Percentiles rank a stretch among this genome's conserved stretches.
phyloP scores from a whole-genome alignment of 306 rosid species.

The Lathyrus aphaca region DNA sequence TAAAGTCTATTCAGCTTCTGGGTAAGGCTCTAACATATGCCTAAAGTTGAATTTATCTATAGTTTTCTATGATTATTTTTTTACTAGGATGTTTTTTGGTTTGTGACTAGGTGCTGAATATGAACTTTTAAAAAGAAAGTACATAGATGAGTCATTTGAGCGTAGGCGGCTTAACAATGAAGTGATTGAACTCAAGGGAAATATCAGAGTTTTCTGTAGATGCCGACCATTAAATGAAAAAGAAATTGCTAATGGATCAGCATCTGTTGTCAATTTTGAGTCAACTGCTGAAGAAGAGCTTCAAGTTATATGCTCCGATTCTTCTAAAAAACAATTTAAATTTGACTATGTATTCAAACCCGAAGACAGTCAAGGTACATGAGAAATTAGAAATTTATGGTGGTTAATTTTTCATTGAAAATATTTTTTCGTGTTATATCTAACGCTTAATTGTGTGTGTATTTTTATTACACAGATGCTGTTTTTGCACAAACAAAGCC shows the following conservation, averaged over 20 bases:
- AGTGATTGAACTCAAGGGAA: slow-evolving; percentile 91
- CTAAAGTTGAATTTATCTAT: background rate
- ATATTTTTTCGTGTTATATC: background rate
- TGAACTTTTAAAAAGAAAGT: slow-evolving; percentile 70
- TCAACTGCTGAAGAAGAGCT: slow-evolving; percentile 71
- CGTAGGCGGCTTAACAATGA: slow-evolving; percentile 81
- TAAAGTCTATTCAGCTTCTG: slow-evolving; percentile 63
- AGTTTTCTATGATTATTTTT: background rate
- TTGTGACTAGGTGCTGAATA: slow-evolving; percentile 64
- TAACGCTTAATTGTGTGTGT: slow-evolving; percentile 15
- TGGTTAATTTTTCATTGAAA: slow-evolving; percentile 13
- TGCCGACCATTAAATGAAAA: slow-evolving; percentile 76
- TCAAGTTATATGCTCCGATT: slow-evolving; percentile 78
- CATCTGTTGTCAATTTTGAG: slow-evolving; percentile 67
- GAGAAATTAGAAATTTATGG: slow-evolving; percentile 6
- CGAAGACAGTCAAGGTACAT: slow-evolving; percentile 81
- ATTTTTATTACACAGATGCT: slow-evolving; percentile 52
- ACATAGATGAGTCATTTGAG: slow-evolving; percentile 62
- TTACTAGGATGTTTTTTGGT: slow-evolving; percentile 18
- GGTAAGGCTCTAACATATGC: slow-evolving; percentile 47
- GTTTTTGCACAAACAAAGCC: slow-evolving; percentile 86
- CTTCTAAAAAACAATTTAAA: slow-evolving; percentile 83
- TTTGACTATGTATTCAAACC: slow-evolving; percentile 83
- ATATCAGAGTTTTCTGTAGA: slow-evolving; percentile 92
- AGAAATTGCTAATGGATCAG: slow-evolving; percentile 56